phyloP scores from a whole-genome alignment of 2,329 filamentous ascomycete genomes.

The Paecilomyces niveus region DNA sequence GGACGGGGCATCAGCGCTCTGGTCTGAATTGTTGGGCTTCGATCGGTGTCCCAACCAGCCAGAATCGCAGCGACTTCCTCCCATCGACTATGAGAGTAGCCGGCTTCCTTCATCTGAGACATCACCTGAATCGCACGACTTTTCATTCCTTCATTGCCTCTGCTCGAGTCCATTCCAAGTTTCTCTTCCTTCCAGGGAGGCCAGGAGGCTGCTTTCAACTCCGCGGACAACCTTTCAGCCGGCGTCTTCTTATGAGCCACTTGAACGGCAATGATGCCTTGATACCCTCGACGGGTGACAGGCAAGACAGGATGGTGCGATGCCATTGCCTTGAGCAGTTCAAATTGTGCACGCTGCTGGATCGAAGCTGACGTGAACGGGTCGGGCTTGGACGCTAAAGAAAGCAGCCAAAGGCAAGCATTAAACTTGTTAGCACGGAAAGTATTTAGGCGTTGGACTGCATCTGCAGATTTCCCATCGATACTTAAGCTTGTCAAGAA shows the following conservation, averaged over 20 bases:
- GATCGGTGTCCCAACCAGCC: slow-evolving; percentile 57
- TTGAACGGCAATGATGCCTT: slow-evolving; percentile 50
- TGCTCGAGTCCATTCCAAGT: slow-evolving; percentile 53
- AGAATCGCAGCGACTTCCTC: slow-evolving; percentile 49
- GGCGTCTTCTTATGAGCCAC: slow-evolving; percentile 51
- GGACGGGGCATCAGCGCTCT: slow-evolving; percentile 37
- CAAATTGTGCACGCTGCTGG: slow-evolving; percentile 53
- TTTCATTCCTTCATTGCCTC: slow-evolving; percentile 48
- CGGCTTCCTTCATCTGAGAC: slow-evolving; percentile 52
- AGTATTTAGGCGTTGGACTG: slow-evolving; percentile 7
- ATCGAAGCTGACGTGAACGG: slow-evolving; percentile 42
- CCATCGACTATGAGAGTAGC: slow-evolving; percentile 46
- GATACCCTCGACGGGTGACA: slow-evolving; percentile 53
- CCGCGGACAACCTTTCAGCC: slow-evolving; percentile 51
- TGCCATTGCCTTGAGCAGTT: slow-evolving; percentile 52
- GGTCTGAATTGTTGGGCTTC: slow-evolving; percentile 57
- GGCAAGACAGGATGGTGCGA: slow-evolving; percentile 46
- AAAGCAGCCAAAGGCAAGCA: slow-evolving; percentile 40
- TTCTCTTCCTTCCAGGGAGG: slow-evolving; percentile 59
- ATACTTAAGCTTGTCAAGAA: slow-evolving; percentile 19
- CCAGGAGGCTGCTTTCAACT: slow-evolving; percentile 55
- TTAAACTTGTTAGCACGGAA: slow-evolving; percentile 42
- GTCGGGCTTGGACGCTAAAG: slow-evolving; percentile 39
- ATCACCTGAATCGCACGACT: slow-evolving; percentile 52
- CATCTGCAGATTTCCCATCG: not conserved